phyloP scores from a whole-genome alignment of 164 flowering plant species.

The Umbilicus rupestris region DNA sequence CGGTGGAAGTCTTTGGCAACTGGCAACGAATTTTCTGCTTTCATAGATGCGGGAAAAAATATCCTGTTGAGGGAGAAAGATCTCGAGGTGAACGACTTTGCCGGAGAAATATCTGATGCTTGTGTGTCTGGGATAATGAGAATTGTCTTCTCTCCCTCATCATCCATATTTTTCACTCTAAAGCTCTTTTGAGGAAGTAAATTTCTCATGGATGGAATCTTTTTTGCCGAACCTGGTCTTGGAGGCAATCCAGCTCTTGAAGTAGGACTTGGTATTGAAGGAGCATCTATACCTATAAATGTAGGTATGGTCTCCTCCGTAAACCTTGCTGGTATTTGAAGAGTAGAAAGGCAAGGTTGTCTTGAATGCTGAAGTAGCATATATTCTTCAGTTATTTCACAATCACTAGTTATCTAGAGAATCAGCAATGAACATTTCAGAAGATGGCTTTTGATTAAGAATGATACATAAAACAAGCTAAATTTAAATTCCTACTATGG shows the following conservation, averaged over 20 bases:
- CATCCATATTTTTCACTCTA: conserved; percentile 23
- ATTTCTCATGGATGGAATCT: conserved; percentile 40
- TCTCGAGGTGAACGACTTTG: conserved; percentile 48
- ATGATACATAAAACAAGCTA: not conserved
- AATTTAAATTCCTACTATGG: no score
- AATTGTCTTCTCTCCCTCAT: conserved; percentile 55
- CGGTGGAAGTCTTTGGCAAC: conserved; percentile 29
- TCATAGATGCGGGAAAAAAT: conserved; percentile 29
- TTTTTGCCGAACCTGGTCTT: conserved; percentile 49
- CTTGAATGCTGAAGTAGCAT: conserved; percentile 28
- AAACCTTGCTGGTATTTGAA: conserved; percentile 52
- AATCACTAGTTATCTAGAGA: conserved; percentile 13
- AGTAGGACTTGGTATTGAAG: conserved; percentile 34
- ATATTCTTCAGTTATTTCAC: conserved; percentile 14
- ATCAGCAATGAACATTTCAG: not conserved
- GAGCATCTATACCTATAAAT: conserved; percentile 29
- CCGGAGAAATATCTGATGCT: conserved; percentile 25
- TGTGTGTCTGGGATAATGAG: conserved; percentile 44
- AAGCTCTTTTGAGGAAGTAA: conserved; percentile 53
- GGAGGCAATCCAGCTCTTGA: conserved; percentile 57
- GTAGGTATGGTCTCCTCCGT: conserved; percentile 26
- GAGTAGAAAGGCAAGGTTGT: conserved; percentile 46
- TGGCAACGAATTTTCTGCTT: conserved; percentile 43
- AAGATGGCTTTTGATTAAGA: not conserved
- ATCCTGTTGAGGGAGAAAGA: conserved; percentile 47